Evolutionary conservation across 2,329 filamentous ascomycete species (phyloP).

Genomic region (Botryosphaeria dothidea): DNA sequence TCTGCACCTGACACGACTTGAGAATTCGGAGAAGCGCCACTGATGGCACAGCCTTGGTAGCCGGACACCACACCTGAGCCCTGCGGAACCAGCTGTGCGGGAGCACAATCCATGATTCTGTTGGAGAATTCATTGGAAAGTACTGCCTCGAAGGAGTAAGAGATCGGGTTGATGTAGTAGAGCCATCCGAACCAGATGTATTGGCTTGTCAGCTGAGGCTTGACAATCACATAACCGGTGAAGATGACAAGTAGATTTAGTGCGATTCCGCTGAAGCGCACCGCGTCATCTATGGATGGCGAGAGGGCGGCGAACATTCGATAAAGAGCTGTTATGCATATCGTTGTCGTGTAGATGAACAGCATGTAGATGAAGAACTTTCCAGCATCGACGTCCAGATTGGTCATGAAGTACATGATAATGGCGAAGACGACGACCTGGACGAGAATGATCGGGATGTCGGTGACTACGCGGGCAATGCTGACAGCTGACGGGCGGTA

Average conservation of each 20-base stretch:
- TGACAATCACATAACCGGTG: slow-evolving; percentile 69
- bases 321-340: slow-evolving; percentile 65
- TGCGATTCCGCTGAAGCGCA: slow-evolving; percentile 63
- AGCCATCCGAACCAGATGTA: slow-evolving; percentile 65
- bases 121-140: slow-evolving; percentile 66
- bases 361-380: slow-evolving; percentile 69
- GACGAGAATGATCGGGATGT: slow-evolving; percentile 61
- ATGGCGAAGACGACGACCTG: slow-evolving; percentile 62
- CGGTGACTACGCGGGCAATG: slow-evolving; percentile 62
- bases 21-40: slow-evolving; percentile 57
- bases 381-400: slow-evolving; percentile 57
- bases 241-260: slow-evolving; percentile 65
- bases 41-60: slow-evolving; percentile 64
- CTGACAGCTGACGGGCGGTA: slow-evolving; percentile 68
- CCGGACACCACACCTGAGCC: slow-evolving; percentile 56
- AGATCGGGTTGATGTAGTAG: slow-evolving; percentile 49
- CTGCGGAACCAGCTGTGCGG: slow-evolving; percentile 60
- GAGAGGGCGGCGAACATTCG: slow-evolving; percentile 66
- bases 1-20: slow-evolving; percentile 53
- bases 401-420: slow-evolving; percentile 67
- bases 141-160: slow-evolving; percentile 68
- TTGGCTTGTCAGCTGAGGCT: slow-evolving; percentile 56
- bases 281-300: slow-evolving; percentile 65
- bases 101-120: slow-evolving; percentile 58
- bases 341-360: slow-evolving; percentile 63